phyloP scores from a whole-genome alignment of 75 land plant species.

The Sequoia sempervirens region DNA sequence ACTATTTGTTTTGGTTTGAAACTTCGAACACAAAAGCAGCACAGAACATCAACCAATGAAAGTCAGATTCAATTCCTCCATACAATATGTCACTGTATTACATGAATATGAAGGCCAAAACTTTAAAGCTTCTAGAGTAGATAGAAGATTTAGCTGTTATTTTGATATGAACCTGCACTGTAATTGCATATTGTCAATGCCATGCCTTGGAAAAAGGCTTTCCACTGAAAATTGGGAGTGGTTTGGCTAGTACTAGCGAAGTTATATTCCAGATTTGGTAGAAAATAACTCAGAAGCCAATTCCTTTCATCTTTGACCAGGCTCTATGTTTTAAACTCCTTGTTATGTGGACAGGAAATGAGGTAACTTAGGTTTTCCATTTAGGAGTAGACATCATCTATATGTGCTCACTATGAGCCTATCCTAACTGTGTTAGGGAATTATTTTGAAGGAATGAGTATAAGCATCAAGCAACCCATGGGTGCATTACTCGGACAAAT shows the following conservation, averaged over 20 bases:
- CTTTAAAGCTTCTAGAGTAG: not conserved
- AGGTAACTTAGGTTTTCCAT: not conserved
- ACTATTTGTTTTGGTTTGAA: not conserved
- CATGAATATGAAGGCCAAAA: not conserved
- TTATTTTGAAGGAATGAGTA: not conserved
- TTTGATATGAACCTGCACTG: not conserved
- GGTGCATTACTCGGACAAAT: too few species aligned
- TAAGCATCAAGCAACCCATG: too few species aligned
- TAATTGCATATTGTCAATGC: constrained; percentile 2
- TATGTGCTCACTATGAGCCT: not conserved
- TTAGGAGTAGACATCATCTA: not conserved
- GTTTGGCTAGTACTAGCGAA: not conserved
- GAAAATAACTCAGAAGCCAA: not conserved
- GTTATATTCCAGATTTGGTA: not conserved
- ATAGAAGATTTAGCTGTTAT: not conserved
- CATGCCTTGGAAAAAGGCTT: not conserved
- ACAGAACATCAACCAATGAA: not conserved
- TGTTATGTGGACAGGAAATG: not conserved
- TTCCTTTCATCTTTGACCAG: not conserved
- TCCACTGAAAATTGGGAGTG: not conserved
- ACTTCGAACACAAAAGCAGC: not conserved
- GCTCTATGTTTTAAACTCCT: not conserved
- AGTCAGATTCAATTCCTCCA: not conserved
- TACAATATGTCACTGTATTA: not conserved
- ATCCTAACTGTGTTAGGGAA: not conserved